Conservation (phyloP, 2,329 filamentous ascomycete genomes). For the Microthyrium microscopicum region DNA sequence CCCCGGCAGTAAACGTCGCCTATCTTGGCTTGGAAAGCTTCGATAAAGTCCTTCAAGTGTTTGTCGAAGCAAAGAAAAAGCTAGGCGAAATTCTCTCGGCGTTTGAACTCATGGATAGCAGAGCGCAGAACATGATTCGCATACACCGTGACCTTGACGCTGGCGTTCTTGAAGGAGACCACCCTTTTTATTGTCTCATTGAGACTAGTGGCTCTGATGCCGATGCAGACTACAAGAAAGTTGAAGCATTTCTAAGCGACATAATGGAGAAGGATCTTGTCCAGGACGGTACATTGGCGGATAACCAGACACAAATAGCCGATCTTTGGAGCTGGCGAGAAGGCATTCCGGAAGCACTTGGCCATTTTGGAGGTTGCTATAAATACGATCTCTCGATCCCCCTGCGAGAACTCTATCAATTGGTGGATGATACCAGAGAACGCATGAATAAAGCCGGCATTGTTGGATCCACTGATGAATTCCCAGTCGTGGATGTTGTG, state of each 20-base stretch:
- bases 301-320: constrained; percentile 79
- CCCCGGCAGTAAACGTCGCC: constrained; percentile 81
- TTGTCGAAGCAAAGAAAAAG: constrained; percentile 74
- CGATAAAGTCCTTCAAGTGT: constrained; percentile 74
- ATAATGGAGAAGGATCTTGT: constrained; percentile 83
- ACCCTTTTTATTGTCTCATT: constrained; percentile 92
- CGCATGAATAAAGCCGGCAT: constrained; percentile 59
- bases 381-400: constrained; percentile 98
- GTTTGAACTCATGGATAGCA: constrained; percentile 90
- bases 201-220: constrained; percentile 91
- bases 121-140: constrained; percentile 56
- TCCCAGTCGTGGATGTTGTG: constrained; percentile 75
- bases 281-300: constrained; percentile 74
- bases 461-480: constrained; percentile 51
- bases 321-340: constrained; percentile 86
- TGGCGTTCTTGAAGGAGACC: constrained; percentile 62
- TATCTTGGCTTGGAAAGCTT: constrained; percentile 85
- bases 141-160: too few species aligned
- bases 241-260: constrained; percentile 77
- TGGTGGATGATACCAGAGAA: constrained; percentile 72
- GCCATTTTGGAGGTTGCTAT: constrained; percentile 88
- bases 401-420: constrained; percentile 64
- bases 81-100: constrained; percentile 91
- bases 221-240: constrained; percentile 79
- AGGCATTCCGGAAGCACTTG: constrained; percentile 75